Evolutionary conservation across 768 basidiomycete genomes (phyloP), one percentile per base, ranked within the genome.

Genomic region (Chalciporus sphaerocephalus): DNA sequence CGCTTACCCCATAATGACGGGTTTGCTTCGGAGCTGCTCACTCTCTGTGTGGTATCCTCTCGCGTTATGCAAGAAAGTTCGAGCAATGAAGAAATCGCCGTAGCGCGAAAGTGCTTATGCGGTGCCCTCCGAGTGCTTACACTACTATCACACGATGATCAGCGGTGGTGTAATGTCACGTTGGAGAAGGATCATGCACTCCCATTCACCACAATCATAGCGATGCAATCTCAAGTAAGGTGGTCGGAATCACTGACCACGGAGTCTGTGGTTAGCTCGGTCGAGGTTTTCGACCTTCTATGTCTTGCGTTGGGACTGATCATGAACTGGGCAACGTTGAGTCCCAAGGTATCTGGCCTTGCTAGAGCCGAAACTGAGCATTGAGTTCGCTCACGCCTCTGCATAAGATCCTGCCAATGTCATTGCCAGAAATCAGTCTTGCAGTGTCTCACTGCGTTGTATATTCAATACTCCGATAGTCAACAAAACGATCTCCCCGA

Each of bases 291-390:
- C n/a, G 90, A 92, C 58, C 72, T 75, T 25, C 68, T 89, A 5
- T 91, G 87, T 60, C 80, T 92, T 21, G 76, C 81, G 6, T 73
- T 92, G 5, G 89, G 83, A 1, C 67, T 91, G 9, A 67, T 91
- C 32, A 87, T 87, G 42, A 91, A 90, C 61, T 68, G 91, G 34
- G 79, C 87, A 0, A 85, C 89, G 56, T 69, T 68, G 5, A 67
- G 73, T n/a, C 70, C 73, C 0, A 68, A 64, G 15, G 72, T 74
- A 9, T 78, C 77, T 35, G 60, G 71, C 28, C 53, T 68, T 2
- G 60, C 80, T 8, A 71, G 75, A 33, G 68, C 71, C 11, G 75
- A 69, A 30, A n/a, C n/a, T n/a, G n/a, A n/a, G n/a, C n/a, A n/a
- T n/a, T n/a, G n/a, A n/a, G n/a, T n/a, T n/a, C n/a, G 77, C 23